Base-by-base conservation (phyloP, 2,329 filamentous ascomycete species). In the Setomelanomma holmii region DNA sequence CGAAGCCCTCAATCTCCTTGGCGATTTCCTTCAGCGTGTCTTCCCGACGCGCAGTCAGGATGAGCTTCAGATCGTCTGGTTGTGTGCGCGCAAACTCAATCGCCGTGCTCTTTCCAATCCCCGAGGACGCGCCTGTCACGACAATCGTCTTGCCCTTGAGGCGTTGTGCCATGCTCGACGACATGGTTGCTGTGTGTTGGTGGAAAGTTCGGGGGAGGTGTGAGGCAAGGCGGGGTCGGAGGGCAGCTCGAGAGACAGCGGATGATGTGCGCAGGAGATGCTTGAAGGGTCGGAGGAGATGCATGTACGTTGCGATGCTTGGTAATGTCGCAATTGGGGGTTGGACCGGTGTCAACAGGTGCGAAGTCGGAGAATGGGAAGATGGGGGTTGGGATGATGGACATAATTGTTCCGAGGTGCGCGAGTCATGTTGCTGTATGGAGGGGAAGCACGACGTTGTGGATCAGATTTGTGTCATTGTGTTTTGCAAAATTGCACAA, bases 111-210 rank as follows among this genome's bases (percentile, higher is more conserved):
- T 84, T 85, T 20, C 95, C 95, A 75, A 99, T 98, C 56, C 95
- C 95, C 17, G 91, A 96, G 4, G 89, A 95, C 24, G 95, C 95
- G 50, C 95, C 95, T 4, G 95, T 98, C 58, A 99, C 85, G 51
- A 98, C 77, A 53, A 98, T 82, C 4, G 92, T 98, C 80, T 98
- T 98, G 84, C 92, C 92, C 68, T 89, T 84, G 55, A 99, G 90
- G 79, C 93, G 92, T 75, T 91, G 89, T 58, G 83, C 83, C 78
- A 89, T 86, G 69, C 89, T 86, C 34, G 90, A 84, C 38, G 90
- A 84, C 85, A 88, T 89, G 51, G 75, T 83, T 66, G 81, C 54
- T 35, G 60, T 48, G 3, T 61, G 58, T 44, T 49, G 55, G 21
- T 55, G 60, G 12, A 60, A 33, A 47, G 49, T 34, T 41, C 16